phyloP scores from a whole-genome alignment of 176 grass and related monocot genomes.

The Aegilops sharonensis region DNA sequence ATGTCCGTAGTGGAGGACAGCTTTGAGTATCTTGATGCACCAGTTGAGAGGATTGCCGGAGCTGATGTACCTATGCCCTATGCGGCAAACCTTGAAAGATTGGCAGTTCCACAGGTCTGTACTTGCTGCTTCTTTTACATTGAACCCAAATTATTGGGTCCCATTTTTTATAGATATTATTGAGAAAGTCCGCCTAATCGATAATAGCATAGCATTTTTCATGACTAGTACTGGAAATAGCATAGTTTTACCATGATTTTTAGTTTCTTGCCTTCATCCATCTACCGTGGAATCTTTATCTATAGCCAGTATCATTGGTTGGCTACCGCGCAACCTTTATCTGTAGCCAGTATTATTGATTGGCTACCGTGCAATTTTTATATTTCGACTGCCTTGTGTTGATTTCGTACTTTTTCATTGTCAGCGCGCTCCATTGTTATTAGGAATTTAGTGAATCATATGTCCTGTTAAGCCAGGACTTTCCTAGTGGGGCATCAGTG shows the following conservation, averaged over 20 bases:
- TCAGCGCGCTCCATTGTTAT: neutral
- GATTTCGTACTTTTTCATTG: neutral
- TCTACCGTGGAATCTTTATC: neutral
- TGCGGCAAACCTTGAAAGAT: constrained; percentile 90
- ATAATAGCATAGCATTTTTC: neutral
- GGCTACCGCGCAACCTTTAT: neutral
- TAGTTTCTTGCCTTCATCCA: neutral
- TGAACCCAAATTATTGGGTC: neutral
- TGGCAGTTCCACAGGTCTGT: constrained; percentile 47
- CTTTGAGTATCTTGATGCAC: constrained; percentile 94
- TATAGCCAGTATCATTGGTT: neutral
- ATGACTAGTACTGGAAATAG: constrained; percentile 16
- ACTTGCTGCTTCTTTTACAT: constrained; percentile 12
- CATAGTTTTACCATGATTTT: neutral
- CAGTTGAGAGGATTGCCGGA: constrained; percentile 88
- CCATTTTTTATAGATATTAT: neutral
- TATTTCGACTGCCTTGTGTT: neutral
- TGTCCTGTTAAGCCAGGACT: neutral
- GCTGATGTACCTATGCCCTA: constrained; percentile 97
- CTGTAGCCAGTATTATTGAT: neutral
- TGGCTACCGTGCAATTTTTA: neutral
- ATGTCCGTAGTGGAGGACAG: constrained; percentile 92
- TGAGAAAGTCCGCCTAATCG: neutral
- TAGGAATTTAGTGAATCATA: neutral
- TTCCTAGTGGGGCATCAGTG: neutral